Percentiles rank a stretch among this genome's conserved stretches.
These are phyloP conservation scores for Alternaria alternata DNA, from an alignment of 2,329 filamentous ascomycete species.

Conservation along the genomic window DNA sequence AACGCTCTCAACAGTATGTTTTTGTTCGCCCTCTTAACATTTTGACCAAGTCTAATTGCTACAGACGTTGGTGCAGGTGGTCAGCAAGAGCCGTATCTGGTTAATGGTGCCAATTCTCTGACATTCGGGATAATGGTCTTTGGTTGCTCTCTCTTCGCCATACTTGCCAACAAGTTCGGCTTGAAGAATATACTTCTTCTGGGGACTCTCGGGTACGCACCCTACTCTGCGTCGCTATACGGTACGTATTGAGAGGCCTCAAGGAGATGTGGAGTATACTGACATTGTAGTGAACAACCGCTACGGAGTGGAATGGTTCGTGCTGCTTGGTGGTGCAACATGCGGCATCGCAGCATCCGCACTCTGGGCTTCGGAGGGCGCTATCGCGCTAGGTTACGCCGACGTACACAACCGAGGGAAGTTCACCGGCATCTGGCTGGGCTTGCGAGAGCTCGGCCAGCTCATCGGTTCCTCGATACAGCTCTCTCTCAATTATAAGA, in stretches of 20 bases:
- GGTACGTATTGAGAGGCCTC: background rate
- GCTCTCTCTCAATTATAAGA: constrained; percentile 58
- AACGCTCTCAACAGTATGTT: constrained; percentile 53
- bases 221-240: constrained; percentile 37
- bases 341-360: constrained; percentile 50
- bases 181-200: constrained; percentile 46
- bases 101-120: constrained; percentile 55
- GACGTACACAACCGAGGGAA: constrained; percentile 57
- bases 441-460: constrained; percentile 62
- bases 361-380: constrained; percentile 54
- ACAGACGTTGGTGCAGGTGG: constrained; percentile 38
- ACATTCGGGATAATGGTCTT: constrained; percentile 57
- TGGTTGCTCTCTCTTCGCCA: constrained; percentile 35
- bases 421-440: constrained; percentile 62
- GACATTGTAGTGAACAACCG: constrained; percentile 39
- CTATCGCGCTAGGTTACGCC: constrained; percentile 56
- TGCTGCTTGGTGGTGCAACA: constrained; percentile 44
- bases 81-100: constrained; percentile 47
- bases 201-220: constrained; percentile 43
- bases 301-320: constrained; percentile 46
- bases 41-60: background rate
- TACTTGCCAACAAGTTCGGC: constrained; percentile 45
- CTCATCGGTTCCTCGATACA: constrained; percentile 62
- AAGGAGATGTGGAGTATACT: background rate
- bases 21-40: background rate